Conservation (phyloP, 768 basidiomycete genomes). For the Kwoniella botswanensis region DNA sequence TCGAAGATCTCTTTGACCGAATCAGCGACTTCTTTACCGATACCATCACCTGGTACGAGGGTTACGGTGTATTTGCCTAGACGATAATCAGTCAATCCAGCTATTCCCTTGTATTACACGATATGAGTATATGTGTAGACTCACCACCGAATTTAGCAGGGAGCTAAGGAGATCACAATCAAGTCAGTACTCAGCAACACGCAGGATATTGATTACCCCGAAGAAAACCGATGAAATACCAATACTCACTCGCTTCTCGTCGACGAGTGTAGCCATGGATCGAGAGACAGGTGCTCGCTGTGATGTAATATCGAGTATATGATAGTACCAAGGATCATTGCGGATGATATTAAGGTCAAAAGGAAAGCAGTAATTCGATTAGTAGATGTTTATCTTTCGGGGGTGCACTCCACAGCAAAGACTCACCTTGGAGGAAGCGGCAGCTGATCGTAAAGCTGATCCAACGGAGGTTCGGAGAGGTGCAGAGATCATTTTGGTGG, state of each 20-base stretch:
- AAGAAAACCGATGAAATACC: slow-evolving; percentile 13
- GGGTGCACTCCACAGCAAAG: neutral
- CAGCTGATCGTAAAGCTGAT: slow-evolving; percentile 26
- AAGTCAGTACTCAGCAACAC: slow-evolving; percentile 15
- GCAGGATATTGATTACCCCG: neutral
- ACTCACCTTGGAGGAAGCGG: slow-evolving; percentile 14
- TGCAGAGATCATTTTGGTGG: slow-evolving; percentile 36
- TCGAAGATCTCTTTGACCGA: slow-evolving; percentile 99
- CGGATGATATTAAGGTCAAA: no score
- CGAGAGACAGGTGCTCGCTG: slow-evolving; percentile 32
- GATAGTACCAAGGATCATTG: neutral
- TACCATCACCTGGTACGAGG: slow-evolving; percentile 96
- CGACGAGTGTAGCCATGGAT: slow-evolving; percentile 44
- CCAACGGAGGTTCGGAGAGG: slow-evolving; percentile 31
- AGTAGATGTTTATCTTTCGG: neutral
- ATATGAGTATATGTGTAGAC: neutral
- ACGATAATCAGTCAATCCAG: neutral
- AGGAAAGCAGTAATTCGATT: neutral
- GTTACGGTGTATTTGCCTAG: slow-evolving; percentile 67
- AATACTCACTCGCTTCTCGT: slow-evolving; percentile 43
- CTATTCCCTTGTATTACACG: neutral
- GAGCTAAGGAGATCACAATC: slow-evolving; percentile 30
- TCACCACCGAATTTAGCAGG: slow-evolving; percentile 57
- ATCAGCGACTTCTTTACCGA: slow-evolving; percentile 95
- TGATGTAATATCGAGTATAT: neutral